Percentiles rank a stretch among this genome's conserved stretches.
These are phyloP conservation scores for Fusarium piperis DNA, from an alignment of 2,329 filamentous ascomycete genomes.

Conservation along the genomic window DNA sequence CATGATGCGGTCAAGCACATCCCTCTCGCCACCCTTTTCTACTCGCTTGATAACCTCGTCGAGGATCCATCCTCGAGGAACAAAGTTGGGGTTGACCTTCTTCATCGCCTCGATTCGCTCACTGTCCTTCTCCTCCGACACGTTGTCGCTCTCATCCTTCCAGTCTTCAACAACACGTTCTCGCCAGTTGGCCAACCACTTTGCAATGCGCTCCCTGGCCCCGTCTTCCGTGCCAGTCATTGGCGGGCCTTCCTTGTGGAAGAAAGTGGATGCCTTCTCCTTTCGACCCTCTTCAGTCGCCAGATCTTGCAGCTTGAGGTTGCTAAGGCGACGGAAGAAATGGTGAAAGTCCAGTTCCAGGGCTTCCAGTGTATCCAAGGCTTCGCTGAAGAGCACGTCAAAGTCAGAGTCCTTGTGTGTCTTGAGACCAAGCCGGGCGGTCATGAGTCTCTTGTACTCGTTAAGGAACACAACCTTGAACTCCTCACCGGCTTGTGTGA, in stretches of 20 bases:
- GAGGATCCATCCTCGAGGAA: conserved; percentile 89
- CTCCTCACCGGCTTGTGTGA: conserved; percentile 83
- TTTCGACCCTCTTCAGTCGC: conserved; percentile 71
- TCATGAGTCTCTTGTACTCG: conserved; percentile 93
- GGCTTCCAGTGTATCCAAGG: conserved; percentile 82
- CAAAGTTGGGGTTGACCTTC: conserved; percentile 89
- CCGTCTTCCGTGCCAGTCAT: conserved; percentile 68
- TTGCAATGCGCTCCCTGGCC: conserved; percentile 72
- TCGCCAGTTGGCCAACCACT: conserved; percentile 86
- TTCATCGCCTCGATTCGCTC: conserved; percentile 81
- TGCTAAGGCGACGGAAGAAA: conserved; percentile 84
- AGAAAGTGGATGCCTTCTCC: conserved; percentile 76
- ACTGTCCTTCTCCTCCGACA: conserved; percentile 59
- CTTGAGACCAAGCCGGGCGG: conserved; percentile 78
- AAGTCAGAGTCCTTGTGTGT: conserved; percentile 78
- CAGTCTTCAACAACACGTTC: conserved; percentile 79
- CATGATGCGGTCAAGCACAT: conserved; percentile 81
- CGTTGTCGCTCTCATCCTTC: conserved; percentile 59
- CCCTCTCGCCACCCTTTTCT: conserved; percentile 82
- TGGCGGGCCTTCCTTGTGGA: conserved; percentile 77
- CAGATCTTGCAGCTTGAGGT: conserved; percentile 69
- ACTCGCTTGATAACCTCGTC: conserved; percentile 93
- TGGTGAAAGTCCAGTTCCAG: conserved; percentile 93
- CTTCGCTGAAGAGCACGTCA: conserved; percentile 79
- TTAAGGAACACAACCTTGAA: conserved; percentile 86